Evolutionary conservation across 495 filamentous ascomycete species (phyloP), one percentile per base, ranked within the genome.

Genomic region (Aspergillus biplanus): DNA sequence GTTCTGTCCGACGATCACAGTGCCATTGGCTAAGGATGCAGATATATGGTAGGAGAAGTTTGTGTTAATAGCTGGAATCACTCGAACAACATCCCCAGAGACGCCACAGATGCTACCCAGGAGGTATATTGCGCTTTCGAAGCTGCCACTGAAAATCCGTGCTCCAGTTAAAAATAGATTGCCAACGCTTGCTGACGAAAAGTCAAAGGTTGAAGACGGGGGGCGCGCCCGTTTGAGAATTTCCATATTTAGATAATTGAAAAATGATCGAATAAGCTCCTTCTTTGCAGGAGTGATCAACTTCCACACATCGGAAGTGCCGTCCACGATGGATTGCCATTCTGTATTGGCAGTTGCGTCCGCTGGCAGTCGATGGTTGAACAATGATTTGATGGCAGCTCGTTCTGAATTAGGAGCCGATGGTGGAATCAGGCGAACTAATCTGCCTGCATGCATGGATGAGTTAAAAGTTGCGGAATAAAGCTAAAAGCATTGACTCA

Each of bases 11-110:
- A 89, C 88, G 65, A 98, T 95, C n/a, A 86, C 76, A 13, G 85
- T 88, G 6, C 91, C 90, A 72, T 97, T 82, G 48, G 78, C 80
- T 0, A 97, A 81, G 0, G 89, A 90, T 3, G 92, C 95, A 16
- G 87, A 90, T 71, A 98, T 98, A 74, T 98, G 94, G 68, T 96
- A 90, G 4, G 92, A 89, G 76, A 96, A 96, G 73, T 97, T 97
- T 56, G 87, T 90, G 78, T 97, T 94, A 69, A 98, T 92, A 21
- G 92, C 92, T 0, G 94, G 94, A 3, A 97, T 86, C 1, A 97
- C 91, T 0, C 86, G 81, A 44, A 96, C 86, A 7, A 76, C 64
- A 58, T 88, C 84, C 6, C 84, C 78, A 0, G 92, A 88, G 16
- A 97, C 88, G 34, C 84, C 84, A 59, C 92, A 93, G 69, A 97